These are phyloP conservation scores for Capsicum baccatum DNA, from an alignment of 257 asterid species.

Conservation along the genomic window DNA sequence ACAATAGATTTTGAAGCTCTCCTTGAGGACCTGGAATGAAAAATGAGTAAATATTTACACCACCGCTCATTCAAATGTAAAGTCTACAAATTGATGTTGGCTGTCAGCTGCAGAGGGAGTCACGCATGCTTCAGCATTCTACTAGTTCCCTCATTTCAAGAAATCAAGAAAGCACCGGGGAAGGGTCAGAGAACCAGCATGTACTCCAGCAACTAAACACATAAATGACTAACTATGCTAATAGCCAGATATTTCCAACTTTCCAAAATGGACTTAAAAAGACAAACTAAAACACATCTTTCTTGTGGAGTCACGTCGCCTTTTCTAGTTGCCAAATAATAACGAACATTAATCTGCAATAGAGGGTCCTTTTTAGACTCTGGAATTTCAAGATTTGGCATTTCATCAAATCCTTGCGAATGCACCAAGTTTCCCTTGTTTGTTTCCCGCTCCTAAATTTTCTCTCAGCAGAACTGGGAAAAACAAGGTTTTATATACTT, in stretches of 20 bases:
- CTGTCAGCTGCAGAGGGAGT: background rate
- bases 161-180: background rate
- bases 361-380: background rate
- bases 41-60: constrained; percentile 20
- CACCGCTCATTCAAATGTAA: background rate
- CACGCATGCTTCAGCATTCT: background rate
- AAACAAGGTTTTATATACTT: background rate
- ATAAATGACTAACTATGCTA: background rate
- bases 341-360: background rate
- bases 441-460: background rate
- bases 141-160: background rate
- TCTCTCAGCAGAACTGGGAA: background rate
- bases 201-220: background rate
- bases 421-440: background rate
- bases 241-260: background rate
- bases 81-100: background rate
- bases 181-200: background rate
- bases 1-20: constrained; percentile 95
- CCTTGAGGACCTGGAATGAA: constrained; percentile 85
- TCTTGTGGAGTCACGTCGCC: background rate
- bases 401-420: background rate
- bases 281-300: background rate
- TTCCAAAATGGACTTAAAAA: background rate
- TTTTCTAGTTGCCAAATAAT: background rate
- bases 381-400: background rate